phyloP scores from a whole-genome alignment of 2,329 filamentous ascomycete genomes.

The Rhinocladiella similis region DNA sequence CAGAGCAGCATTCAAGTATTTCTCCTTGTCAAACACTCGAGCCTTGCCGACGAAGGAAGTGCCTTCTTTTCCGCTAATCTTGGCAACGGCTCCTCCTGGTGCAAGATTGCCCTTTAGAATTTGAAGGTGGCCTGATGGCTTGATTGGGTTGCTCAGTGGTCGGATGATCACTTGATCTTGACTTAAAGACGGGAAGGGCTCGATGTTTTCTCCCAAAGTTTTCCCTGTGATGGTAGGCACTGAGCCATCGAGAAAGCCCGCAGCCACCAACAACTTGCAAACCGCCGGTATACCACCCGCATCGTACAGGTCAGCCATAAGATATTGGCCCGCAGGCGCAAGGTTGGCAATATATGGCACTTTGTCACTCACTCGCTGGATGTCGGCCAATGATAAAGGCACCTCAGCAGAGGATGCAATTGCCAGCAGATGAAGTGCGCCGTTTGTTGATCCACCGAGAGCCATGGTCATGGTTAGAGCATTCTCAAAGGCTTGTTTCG shows the following conservation, averaged over 20 bases:
- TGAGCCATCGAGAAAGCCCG: conserved; percentile 70
- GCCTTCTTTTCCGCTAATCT: conserved; percentile 95
- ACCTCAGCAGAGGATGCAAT: conserved; percentile 85
- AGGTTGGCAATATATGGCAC: conserved; percentile 84
- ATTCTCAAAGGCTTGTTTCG: conserved; percentile 78
- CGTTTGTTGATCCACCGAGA: conserved; percentile 85
- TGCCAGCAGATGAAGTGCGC: conserved; percentile 81
- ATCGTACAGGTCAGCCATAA: conserved; percentile 83
- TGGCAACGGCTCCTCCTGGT: conserved; percentile 84
- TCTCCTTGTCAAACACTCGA: conserved; percentile 82
- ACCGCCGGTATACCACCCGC: conserved; percentile 82
- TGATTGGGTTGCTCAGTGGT: conserved; percentile 79
- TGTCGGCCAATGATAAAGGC: conserved; percentile 73
- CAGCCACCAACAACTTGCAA: conserved; percentile 78
- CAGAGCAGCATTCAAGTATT: conserved; percentile 72
- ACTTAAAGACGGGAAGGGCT: conserved; percentile 71
- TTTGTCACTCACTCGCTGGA: conserved; percentile 76
- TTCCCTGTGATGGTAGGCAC: conserved; percentile 81
- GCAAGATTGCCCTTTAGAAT: conserved; percentile 87
- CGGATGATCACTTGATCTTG: conserved; percentile 80
- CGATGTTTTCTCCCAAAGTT: conserved; percentile 78
- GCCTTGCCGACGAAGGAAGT: conserved; percentile 76
- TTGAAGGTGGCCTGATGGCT: conserved; percentile 80
- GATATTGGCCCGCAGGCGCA: conserved; percentile 79
- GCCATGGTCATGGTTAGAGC: conserved; percentile 87